Percentiles rank a stretch among this genome's conserved stretches.
phyloP scores from a whole-genome alignment of 164 flowering plant species.

The Macadamia tetraphylla region DNA sequence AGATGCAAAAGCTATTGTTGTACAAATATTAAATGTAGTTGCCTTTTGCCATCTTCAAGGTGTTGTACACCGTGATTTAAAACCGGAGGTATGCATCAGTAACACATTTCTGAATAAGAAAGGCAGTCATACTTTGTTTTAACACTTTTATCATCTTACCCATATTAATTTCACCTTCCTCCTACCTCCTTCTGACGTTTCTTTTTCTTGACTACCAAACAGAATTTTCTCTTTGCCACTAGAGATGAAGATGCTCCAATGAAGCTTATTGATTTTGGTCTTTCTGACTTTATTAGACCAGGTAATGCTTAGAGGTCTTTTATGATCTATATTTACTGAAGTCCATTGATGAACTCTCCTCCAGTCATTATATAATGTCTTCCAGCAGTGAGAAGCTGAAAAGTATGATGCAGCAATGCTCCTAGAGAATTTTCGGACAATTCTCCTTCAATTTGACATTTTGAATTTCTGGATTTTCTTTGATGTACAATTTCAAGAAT shows the following conservation, averaged over 20 bases:
- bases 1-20: slow-evolving; percentile 65
- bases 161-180: neutral
- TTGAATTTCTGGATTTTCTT: no score
- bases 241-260: slow-evolving; percentile 80
- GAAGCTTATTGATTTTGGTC: slow-evolving; percentile 99
- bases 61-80: slow-evolving; percentile 88
- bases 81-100: slow-evolving; percentile 63
- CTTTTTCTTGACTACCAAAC: slow-evolving; percentile 20
- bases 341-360: neutral
- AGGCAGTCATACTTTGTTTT: no score
- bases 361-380: neutral
- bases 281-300: slow-evolving; percentile 88
- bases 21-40: slow-evolving; percentile 73
- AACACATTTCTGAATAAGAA: neutral
- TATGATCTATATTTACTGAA: neutral
- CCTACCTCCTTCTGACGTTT: neutral
- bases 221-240: slow-evolving; percentile 93
- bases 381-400: neutral
- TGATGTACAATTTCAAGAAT: no score
- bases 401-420: neutral
- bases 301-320: slow-evolving; percentile 33
- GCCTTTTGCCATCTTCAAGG: slow-evolving; percentile 93
- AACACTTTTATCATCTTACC: neutral
- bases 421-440: neutral
- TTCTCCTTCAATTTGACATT: neutral